Conservation (phyloP, 176 grass and related monocot species). For the Carex scoparia region DNA sequence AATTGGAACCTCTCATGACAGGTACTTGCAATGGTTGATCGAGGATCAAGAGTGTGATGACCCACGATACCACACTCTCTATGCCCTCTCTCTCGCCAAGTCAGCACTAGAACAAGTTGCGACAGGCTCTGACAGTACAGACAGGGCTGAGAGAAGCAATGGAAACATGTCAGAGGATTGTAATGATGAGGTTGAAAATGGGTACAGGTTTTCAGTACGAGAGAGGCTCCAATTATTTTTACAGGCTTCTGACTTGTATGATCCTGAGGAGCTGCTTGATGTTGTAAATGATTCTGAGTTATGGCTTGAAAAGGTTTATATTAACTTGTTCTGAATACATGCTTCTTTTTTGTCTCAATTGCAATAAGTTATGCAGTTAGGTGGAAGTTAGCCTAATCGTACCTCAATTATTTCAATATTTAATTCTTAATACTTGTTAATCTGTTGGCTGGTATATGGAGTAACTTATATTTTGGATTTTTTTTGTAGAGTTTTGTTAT, state of each 20-base stretch:
- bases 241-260: constrained; percentile 88
- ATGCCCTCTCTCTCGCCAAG: constrained; percentile 69
- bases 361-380: neutral
- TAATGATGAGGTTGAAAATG: constrained; percentile 24
- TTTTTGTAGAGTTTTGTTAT: neutral
- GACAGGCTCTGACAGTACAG: neutral
- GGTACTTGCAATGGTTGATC: constrained; percentile 97
- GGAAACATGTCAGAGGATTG: constrained; percentile 20
- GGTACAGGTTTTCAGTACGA: constrained; percentile 49
- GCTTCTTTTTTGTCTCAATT: neutral
- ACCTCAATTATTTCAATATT: neutral
- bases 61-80: constrained; percentile 80
- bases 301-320: constrained; percentile 92
- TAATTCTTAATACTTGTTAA: neutral
- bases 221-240: constrained; percentile 92
- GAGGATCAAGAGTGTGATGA: constrained; percentile 83
- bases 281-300: constrained; percentile 83
- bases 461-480: neutral
- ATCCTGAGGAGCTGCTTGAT: constrained; percentile 93
- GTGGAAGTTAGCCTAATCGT: neutral
- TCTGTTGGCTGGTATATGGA: neutral
- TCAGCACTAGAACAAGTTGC: constrained; percentile 57
- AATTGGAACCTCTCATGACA: constrained; percentile 23
- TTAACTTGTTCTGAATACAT: neutral
- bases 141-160: constrained; percentile 8